Evolutionary conservation across 2,329 filamentous ascomycete species (phyloP), one percentile per base, ranked within the genome.

Genomic region (Cladosporium sp.): DNA sequence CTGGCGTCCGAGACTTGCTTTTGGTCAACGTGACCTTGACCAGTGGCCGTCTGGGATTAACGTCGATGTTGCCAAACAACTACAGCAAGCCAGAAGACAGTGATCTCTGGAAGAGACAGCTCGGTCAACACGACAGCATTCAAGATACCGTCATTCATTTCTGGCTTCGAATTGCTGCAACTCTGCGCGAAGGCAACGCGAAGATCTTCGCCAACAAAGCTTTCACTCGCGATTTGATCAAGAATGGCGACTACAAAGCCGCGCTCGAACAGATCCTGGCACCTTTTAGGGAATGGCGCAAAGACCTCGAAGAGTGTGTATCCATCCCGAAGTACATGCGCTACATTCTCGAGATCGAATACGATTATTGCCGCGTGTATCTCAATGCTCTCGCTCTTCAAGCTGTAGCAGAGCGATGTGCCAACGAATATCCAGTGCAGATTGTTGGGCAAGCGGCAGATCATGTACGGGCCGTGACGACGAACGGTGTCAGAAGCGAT

Each of bases 341-440:
- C 47, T 86, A 92, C 70, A 92, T 97, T 60, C 80, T 99, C 30
- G 88, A 86, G 7, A 97, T 97, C 64, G 94, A 99, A 76, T 97
- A 94, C 69, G 91, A 97, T 69, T 97, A 97, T 71, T 91, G 93
- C 25, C 85, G 93, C 68, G 89, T 97, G 52, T 97, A 97, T 70
- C 84, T 97, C 76, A 97, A 97, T 73, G 96, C 92, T 0, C 80
- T 99, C 1, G 92, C 92, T 2, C 79, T 99, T 1, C 94, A 99
- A 75, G 94, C 94, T 20, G 92, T 97, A 3, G 91, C 97, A 5
- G 93, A 97, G 74, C 85, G 92, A 61, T 96, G 90, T 75, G 93
- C 91, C 6, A 92, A 83, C 61, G 88, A 92, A 63, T 86, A 87
- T 69, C 75, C 75, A 9, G 60, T 64, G n/a, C 63, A 66, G 34